Percentiles rank a stretch among this genome's conserved stretches.
Evolutionary conservation across 202 grass and related monocot genomes (phyloP).

Genomic region (Cymbopogon flexuosus): DNA sequence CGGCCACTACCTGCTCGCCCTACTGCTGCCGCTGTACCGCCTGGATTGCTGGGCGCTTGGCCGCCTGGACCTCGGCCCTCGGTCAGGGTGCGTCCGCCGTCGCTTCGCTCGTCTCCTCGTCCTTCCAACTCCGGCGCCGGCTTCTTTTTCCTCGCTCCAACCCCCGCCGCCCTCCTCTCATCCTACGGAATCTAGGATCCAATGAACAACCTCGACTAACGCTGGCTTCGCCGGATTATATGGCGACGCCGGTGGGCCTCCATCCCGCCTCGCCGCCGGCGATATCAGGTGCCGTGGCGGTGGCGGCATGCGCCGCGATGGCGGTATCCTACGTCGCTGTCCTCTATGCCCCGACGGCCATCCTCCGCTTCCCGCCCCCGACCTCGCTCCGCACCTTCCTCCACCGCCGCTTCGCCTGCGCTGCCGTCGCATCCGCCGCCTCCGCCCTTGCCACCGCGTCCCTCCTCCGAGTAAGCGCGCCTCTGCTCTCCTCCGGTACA

Average conservation of each 20-base stretch:
- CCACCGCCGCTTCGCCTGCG: slow-evolving; percentile 68
- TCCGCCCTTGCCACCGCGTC: slow-evolving; percentile 43
- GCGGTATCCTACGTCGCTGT: slow-evolving; percentile 72
- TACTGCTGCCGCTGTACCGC: too few species aligned
- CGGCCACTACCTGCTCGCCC: too few species aligned
- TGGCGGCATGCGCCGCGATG: slow-evolving; percentile 59
- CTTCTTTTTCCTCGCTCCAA: not conserved
- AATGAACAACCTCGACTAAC: not conserved
- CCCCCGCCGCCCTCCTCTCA: not conserved
- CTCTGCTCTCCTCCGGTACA: not conserved
- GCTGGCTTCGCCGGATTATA: not conserved
- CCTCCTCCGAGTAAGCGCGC: slow-evolving; percentile 59
- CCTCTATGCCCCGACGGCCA: slow-evolving; percentile 63
- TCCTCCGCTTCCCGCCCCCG: slow-evolving; percentile 62
- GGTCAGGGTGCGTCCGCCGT: not conserved
- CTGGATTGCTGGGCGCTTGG: too few species aligned
- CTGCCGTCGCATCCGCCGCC: slow-evolving; percentile 54
- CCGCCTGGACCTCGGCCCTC: too few species aligned
- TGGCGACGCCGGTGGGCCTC: slow-evolving; percentile 17
- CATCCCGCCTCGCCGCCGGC: not conserved
- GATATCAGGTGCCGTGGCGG: slow-evolving; percentile 34
- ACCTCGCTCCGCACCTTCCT: slow-evolving; percentile 60
- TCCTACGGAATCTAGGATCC: not conserved
- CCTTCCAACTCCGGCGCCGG: not conserved
- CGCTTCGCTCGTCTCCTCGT: not conserved